These are phyloP conservation scores for Neoconidiobolus thromboides DNA, from an alignment of 371 early-diverging fungal species.

Conservation along the genomic window DNA sequence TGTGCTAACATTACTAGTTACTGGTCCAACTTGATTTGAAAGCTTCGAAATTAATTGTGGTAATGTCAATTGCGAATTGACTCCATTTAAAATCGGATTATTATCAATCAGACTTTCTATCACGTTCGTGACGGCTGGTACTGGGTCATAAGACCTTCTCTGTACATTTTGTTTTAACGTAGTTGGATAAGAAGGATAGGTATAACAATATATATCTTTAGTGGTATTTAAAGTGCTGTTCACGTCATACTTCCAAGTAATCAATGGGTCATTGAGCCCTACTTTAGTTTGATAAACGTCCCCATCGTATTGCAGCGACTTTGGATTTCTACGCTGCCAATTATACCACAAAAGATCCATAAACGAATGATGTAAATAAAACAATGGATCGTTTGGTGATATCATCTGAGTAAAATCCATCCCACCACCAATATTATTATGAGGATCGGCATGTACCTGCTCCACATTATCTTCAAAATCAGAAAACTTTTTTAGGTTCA, in stretches of 20 bases:
- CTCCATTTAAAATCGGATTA: not conserved
- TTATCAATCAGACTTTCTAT: not conserved
- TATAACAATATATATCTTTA: not conserved
- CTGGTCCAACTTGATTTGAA: not conserved
- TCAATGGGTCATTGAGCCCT: not conserved
- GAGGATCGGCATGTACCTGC: slow-evolving; percentile 20
- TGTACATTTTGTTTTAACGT: not conserved
- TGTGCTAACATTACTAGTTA: not conserved
- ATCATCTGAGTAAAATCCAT: slow-evolving; percentile 19
- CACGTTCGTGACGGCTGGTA: not conserved
- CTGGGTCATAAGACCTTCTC: not conserved
- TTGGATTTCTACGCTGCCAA: not conserved
- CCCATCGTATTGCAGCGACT: not conserved
- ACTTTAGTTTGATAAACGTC: not conserved
- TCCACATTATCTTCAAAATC: slow-evolving; percentile 18
- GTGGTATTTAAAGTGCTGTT: not conserved
- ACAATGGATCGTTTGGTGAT: slow-evolving; percentile 31
- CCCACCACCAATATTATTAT: slow-evolving; percentile 15
- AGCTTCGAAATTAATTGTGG: not conserved
- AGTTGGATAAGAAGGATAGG: not conserved
- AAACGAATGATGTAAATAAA: slow-evolving; percentile 33
- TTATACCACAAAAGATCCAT: slow-evolving; percentile 9
- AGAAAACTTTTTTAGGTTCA: slow-evolving; percentile 9
- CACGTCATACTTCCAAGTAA: not conserved
- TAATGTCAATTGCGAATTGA: not conserved